Conservation (phyloP, 805 yeast genomes). For the Cyberlindnera maclurae region DNA sequence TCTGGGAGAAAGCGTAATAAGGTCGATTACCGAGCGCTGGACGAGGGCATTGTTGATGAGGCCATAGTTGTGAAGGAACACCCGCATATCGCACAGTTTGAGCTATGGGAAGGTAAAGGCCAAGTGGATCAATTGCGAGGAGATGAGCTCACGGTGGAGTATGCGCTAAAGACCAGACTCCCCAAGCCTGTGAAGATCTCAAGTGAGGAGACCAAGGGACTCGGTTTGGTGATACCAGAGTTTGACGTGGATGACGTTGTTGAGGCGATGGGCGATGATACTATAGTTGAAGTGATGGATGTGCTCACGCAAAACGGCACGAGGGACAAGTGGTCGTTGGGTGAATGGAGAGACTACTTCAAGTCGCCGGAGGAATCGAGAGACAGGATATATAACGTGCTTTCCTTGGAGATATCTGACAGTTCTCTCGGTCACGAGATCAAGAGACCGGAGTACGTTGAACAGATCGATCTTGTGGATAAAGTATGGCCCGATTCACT, state of each 20-base stretch:
- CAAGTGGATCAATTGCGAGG: conserved; percentile 25
- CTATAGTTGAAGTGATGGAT: conserved; percentile 78
- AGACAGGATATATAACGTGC: conserved; percentile 70
- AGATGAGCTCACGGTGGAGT: conserved; percentile 26
- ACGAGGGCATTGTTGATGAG: conserved; percentile 52
- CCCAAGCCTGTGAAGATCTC: conserved; percentile 42
- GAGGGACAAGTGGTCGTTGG: conserved; percentile 52
- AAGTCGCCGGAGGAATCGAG: conserved; percentile 35
- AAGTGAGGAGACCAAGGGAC: conserved; percentile 19
- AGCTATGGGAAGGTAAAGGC: conserved; percentile 6
- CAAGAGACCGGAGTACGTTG: conserved; percentile 59
- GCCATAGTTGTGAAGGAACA: conserved; percentile 32
- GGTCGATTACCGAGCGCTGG: conserved; percentile 73
- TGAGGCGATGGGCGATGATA: conserved; percentile 53
- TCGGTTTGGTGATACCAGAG: conserved; percentile 52
- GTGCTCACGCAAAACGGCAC: conserved; percentile 69
- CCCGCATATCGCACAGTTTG: conserved; percentile 38
- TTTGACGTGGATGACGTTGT: conserved; percentile 53
- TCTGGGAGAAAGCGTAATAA: conserved; percentile 47
- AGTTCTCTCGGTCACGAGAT: conserved; percentile 41
- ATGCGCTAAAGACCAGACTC: conserved; percentile 29
- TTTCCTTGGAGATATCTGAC: conserved; percentile 70
- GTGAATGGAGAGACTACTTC: conserved; percentile 71
- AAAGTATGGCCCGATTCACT: conserved; percentile 45
- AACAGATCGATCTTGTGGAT: conserved; percentile 60